A percentile compares a stretch with the other conserved stretches of the same genome.
phyloP scores from a whole-genome alignment of 2,329 filamentous ascomycete genomes.

The Exophiala xenobiotica region DNA sequence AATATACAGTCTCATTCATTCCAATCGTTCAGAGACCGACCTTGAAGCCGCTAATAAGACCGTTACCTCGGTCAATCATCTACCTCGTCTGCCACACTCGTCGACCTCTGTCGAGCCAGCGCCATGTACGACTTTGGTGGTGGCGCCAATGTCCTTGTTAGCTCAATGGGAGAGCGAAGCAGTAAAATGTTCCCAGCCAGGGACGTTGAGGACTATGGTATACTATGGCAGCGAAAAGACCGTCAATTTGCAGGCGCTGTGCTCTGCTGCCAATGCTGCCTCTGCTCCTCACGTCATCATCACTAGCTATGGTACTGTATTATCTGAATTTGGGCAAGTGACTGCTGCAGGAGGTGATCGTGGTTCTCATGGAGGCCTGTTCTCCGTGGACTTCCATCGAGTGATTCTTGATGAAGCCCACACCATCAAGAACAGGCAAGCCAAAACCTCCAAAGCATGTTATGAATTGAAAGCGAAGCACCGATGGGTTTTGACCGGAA shows the following conservation, averaged over 20 bases:
- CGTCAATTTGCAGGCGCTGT: conserved; percentile 73
- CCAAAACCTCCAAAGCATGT: conserved; percentile 92
- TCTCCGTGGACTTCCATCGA: conserved; percentile 91
- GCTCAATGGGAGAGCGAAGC: conserved; percentile 97
- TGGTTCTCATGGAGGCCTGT: conserved; percentile 69
- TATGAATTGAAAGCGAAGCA: conserved; percentile 84
- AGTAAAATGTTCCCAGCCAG: conserved; percentile 80
- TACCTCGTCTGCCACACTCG: conserved; percentile 62
- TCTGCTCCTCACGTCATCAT: conserved; percentile 87
- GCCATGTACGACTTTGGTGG: conserved; percentile 85
- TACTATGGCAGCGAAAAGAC: conserved; percentile 91
- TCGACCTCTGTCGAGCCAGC: conserved; percentile 63
- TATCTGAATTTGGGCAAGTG: conserved; percentile 84
- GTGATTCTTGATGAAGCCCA: conserved; percentile 95
- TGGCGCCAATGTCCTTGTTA: conserved; percentile 97
- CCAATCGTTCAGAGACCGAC: conserved; percentile 64
- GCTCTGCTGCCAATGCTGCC: conserved; percentile 68
- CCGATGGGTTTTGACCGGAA: conserved; percentile 91
- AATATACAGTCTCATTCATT: conserved; percentile 91
- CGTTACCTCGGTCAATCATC: conserved; percentile 54
- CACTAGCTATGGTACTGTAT: conserved; percentile 87
- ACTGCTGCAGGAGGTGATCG: conserved; percentile 65
- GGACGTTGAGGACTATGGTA: conserved; percentile 77
- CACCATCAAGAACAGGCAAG: conserved; percentile 83
- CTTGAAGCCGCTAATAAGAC: conserved; percentile 35